Conservation (phyloP, 352 stramenopile genomes). For the Phytophthora podocarpi region DNA sequence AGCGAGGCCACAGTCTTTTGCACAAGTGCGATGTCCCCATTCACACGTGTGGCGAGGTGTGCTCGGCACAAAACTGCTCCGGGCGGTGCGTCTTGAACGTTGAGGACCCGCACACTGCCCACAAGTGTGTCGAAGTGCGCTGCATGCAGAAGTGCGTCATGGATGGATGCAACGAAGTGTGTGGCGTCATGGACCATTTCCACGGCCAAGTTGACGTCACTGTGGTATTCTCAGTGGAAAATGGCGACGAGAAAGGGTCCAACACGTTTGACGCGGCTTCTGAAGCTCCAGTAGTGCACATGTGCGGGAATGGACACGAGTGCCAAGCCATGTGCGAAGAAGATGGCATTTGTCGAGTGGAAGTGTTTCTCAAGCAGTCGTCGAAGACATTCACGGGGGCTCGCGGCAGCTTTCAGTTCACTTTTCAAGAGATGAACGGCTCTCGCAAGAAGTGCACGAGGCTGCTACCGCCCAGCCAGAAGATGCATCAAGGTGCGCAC, state of each 20-base stretch:
- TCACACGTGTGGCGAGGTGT: slow-evolving; percentile 64
- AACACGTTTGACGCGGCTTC: slow-evolving; percentile 48
- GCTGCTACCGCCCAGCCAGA: slow-evolving; percentile 44
- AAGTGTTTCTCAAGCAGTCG: slow-evolving; percentile 74
- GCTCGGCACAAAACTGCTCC: slow-evolving; percentile 45
- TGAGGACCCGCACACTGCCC: slow-evolving; percentile 48
- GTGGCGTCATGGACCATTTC: slow-evolving; percentile 63
- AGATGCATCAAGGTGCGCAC: slow-evolving; percentile 52
- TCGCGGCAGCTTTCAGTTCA: slow-evolving; percentile 71
- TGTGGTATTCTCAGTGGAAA: slow-evolving; percentile 58
- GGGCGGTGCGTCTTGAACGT: slow-evolving; percentile 60
- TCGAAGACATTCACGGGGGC: slow-evolving; percentile 67
- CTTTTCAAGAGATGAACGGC: slow-evolving; percentile 83
- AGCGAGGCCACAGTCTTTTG: slow-evolving; percentile 43
- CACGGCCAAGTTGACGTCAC: slow-evolving; percentile 56
- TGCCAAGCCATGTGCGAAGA: slow-evolving; percentile 63
- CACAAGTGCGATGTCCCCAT: slow-evolving; percentile 63
- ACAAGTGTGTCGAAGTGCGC: slow-evolving; percentile 66
- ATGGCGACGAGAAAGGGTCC: slow-evolving; percentile 37
- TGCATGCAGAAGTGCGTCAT: slow-evolving; percentile 70
- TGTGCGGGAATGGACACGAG: slow-evolving; percentile 58
- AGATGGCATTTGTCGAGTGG: slow-evolving; percentile 66
- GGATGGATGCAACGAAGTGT: slow-evolving; percentile 59
- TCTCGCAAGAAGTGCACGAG: slow-evolving; percentile 63
- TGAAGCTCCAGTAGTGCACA: slow-evolving; percentile 56